These are phyloP conservation scores for Lophium mytilinum DNA, from an alignment of 495 filamentous ascomycete species.

Conservation along the genomic window DNA sequence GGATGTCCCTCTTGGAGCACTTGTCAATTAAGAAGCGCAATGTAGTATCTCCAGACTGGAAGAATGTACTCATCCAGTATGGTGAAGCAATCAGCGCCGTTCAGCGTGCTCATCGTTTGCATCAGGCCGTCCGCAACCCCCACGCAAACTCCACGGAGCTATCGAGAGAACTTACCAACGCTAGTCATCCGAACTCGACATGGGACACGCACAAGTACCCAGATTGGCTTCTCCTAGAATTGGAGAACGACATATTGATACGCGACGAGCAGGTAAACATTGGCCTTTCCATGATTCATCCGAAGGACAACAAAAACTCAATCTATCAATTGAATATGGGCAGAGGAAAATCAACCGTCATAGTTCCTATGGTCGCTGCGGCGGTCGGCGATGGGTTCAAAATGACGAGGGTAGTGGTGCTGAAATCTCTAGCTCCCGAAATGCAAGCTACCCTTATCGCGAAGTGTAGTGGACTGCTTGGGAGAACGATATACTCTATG, in stretches of 20 bases:
- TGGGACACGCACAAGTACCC: constrained; percentile 45
- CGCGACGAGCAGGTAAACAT: constrained; percentile 54
- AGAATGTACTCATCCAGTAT: no score
- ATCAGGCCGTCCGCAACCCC: background rate
- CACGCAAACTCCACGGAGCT: constrained; percentile 30
- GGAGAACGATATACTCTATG: constrained; percentile 50
- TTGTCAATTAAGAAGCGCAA: no score
- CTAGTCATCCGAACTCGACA: constrained; percentile 43
- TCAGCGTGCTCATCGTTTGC: constrained; percentile 35
- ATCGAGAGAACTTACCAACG: constrained; percentile 43
- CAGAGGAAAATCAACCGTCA: constrained; percentile 63
- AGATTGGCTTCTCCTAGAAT: constrained; percentile 51
- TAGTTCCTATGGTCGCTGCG: constrained; percentile 55
- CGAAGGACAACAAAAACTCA: constrained; percentile 37
- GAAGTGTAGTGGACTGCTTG: constrained; percentile 53
- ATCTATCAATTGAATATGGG: constrained; percentile 71
- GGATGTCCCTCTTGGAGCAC: no score
- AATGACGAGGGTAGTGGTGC: constrained; percentile 53
- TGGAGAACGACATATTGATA: constrained; percentile 56
- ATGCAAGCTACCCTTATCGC: constrained; percentile 51
- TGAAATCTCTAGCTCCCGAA: constrained; percentile 53
- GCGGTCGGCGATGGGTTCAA: constrained; percentile 44
- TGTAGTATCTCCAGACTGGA: no score
- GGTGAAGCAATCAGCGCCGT: constrained; percentile 34
- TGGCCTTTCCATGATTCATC: constrained; percentile 48